Percentiles rank a stretch among this genome's conserved stretches.
Conservation (phyloP, 306 rosid species). For the Fragaria iinumae region DNA sequence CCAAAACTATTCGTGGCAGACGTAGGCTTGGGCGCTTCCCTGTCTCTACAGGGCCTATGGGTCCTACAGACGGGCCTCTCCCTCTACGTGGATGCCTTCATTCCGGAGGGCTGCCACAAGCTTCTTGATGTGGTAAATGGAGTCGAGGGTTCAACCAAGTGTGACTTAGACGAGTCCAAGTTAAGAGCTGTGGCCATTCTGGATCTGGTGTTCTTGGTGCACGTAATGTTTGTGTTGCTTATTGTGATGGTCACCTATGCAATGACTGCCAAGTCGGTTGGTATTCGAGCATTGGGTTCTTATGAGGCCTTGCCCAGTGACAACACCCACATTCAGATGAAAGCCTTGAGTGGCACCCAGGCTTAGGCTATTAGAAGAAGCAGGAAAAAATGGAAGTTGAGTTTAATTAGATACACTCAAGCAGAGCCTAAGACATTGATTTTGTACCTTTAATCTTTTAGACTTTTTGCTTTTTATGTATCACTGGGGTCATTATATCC, state of each 20-base stretch:
- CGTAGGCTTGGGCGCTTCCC: slow-evolving; percentile 45
- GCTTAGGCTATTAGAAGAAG: slow-evolving; percentile 36
- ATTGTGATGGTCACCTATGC: slow-evolving; percentile 52
- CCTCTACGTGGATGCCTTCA: slow-evolving; percentile 78
- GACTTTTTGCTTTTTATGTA: neutral
- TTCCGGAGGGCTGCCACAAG: slow-evolving; percentile 89
- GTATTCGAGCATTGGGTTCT: slow-evolving; percentile 57
- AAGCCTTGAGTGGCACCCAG: slow-evolving; percentile 84
- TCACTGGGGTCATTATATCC: neutral
- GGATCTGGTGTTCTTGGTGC: slow-evolving; percentile 66
- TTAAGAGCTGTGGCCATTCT: slow-evolving; percentile 74
- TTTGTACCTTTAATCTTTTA: neutral
- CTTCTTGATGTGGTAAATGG: slow-evolving; percentile 71
- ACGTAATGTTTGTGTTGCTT: slow-evolving; percentile 57
- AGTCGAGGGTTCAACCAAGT: slow-evolving; percentile 81
- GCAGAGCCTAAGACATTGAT: neutral
- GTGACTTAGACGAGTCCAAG: slow-evolving; percentile 80
- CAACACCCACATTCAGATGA: slow-evolving; percentile 68
- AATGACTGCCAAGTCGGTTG: slow-evolving; percentile 39
- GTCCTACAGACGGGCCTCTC: slow-evolving; percentile 76
- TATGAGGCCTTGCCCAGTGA: slow-evolving; percentile 80
- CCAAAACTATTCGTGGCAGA: slow-evolving; percentile 78
- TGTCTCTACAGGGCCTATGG: slow-evolving; percentile 84
- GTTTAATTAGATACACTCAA: neutral
- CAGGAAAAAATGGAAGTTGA: neutral